phyloP scores from a whole-genome alignment of 192 early-diverging fungal genomes.

The Podila epigama region DNA sequence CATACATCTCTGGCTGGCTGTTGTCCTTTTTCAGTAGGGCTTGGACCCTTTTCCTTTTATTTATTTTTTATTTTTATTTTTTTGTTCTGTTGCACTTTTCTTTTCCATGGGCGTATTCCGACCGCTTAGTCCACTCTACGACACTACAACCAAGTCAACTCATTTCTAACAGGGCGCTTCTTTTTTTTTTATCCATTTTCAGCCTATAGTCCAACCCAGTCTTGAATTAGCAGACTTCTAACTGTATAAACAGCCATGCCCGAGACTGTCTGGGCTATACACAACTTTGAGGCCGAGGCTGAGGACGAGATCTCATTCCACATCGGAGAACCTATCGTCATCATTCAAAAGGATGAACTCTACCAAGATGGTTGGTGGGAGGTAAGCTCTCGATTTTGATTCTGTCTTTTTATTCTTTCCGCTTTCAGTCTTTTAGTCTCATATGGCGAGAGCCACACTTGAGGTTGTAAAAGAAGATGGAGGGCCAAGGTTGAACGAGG shows the following conservation, averaged over 20 bases:
- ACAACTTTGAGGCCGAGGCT: conserved; percentile 63
- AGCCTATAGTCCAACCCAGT: background rate
- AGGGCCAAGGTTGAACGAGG: no score
- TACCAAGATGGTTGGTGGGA: conserved; percentile 80
- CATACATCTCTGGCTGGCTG: background rate
- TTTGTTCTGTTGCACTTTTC: background rate
- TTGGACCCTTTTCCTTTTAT: background rate
- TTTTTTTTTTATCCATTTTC: background rate
- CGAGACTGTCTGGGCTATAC: conserved; percentile 57
- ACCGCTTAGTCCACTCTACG: no score
- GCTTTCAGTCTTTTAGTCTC: background rate
- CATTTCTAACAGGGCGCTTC: background rate
- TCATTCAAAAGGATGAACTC: conserved; percentile 70
- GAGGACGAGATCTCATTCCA: conserved; percentile 71
- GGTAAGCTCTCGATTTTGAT: conserved; percentile 40
- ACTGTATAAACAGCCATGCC: conserved; percentile 6
- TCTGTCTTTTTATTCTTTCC: background rate
- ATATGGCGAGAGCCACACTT: no score
- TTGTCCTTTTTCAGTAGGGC: no score
- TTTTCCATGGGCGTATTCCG: no score
- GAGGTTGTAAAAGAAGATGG: no score
- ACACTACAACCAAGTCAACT: no score
- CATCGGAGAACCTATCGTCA: conserved; percentile 66
- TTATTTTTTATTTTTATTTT: background rate
- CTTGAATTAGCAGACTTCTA: background rate